Evolutionary conservation across 495 filamentous ascomycete genomes (phyloP).

Genomic region (Evernia prunastri): DNA sequence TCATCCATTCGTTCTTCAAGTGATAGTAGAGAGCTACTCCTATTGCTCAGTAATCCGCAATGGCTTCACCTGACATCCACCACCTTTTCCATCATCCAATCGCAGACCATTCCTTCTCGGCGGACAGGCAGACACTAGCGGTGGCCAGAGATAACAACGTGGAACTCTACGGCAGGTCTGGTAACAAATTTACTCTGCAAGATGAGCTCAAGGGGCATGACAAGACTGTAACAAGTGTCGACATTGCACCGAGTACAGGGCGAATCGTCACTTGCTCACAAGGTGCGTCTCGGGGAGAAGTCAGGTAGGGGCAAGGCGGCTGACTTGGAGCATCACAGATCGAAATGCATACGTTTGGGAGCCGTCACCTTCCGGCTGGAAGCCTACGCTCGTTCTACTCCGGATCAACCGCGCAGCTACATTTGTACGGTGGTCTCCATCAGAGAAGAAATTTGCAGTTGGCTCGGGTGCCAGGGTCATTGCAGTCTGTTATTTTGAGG

Average conservation of each 20-base stretch:
- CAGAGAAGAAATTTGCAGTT: constrained; percentile 93
- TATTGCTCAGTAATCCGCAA: constrained; percentile 59
- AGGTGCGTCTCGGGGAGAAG: constrained; percentile 44
- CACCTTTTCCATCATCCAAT: constrained; percentile 96
- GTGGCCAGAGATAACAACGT: constrained; percentile 87
- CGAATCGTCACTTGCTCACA: constrained; percentile 97
- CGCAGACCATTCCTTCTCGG: constrained; percentile 94
- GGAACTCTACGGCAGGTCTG: constrained; percentile 74
- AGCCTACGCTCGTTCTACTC: constrained; percentile 91
- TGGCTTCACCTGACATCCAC: constrained; percentile 84
- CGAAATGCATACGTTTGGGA: constrained; percentile 99
- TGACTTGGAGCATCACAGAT: constrained; percentile 46
- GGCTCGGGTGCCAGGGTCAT: constrained; percentile 93
- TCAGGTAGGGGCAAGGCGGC: not conserved
- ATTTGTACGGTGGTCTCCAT: constrained; percentile 94
- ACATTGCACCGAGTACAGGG: constrained; percentile 84
- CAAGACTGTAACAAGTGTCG: constrained; percentile 91
- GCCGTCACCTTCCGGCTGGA: constrained; percentile 82
- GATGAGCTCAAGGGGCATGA: constrained; percentile 95
- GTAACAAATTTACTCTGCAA: constrained; percentile 70
- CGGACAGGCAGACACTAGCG: constrained; percentile 80
- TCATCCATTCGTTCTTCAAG: constrained; percentile 21
- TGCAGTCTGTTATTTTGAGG: constrained; percentile 97
- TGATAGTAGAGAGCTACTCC: constrained; percentile 99
- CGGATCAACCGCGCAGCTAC: constrained; percentile 96